Evolutionary conservation across 495 filamentous ascomycete genomes (phyloP).

Genomic region (Coniosporium apollinis): DNA sequence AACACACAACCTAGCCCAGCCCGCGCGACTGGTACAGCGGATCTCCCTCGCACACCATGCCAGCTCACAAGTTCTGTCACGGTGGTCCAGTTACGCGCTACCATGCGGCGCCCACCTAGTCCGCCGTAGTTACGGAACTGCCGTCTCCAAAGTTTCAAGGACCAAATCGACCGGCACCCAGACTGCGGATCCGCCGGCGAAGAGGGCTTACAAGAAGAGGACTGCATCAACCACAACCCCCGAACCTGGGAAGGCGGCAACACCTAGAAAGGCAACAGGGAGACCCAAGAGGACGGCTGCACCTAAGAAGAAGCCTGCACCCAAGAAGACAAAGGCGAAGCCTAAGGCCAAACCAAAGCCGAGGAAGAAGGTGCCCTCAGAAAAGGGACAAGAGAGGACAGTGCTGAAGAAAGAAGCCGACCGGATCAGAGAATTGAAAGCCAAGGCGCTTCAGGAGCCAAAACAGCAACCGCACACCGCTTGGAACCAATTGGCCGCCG

Average conservation of each 20-base stretch:
- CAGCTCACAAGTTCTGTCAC: neutral
- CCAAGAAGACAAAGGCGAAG: slow-evolving; percentile 2
- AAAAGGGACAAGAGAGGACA: neutral
- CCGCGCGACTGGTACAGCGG: neutral
- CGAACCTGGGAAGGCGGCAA: slow-evolving; percentile 3
- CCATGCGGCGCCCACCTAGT: neutral
- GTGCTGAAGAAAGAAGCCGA: neutral
- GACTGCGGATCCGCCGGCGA: neutral
- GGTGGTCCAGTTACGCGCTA: neutral
- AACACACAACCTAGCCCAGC: neutral
- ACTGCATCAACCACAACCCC: slow-evolving; percentile 1
- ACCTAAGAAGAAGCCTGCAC: slow-evolving; percentile 3
- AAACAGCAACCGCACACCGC: slow-evolving; percentile 10
- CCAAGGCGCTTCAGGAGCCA: slow-evolving; percentile 12
- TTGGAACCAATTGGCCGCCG: slow-evolving; percentile 11
- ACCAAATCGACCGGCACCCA: neutral
- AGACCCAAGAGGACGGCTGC: neutral
- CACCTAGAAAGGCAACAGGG: slow-evolving; percentile 4
- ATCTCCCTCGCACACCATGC: neutral
- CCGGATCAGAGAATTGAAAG: neutral
- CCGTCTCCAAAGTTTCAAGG: neutral
- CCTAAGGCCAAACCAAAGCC: neutral
- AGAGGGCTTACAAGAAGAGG: neutral
- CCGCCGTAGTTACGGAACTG: neutral
- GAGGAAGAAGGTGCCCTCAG: neutral